Evolutionary conservation across 176 grass and related monocot genomes (phyloP).

Genomic region (Avena sativa): DNA sequence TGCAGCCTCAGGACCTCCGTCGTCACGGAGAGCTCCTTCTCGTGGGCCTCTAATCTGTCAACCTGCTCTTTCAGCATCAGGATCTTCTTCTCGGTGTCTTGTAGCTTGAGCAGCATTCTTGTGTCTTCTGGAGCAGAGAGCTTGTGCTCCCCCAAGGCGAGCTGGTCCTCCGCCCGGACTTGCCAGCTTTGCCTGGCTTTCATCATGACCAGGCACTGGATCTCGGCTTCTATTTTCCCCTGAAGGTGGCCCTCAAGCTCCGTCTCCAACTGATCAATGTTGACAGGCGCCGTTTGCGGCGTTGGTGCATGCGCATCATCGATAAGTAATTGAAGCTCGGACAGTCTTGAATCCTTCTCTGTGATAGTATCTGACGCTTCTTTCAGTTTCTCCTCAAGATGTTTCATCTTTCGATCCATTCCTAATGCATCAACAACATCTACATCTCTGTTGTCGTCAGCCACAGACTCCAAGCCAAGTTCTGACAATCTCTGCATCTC

Average conservation of each 20-base stretch:
- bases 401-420: slow-evolving; percentile 55
- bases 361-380: slow-evolving; percentile 55
- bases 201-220: slow-evolving; percentile 57
- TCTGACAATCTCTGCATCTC: slow-evolving; percentile 57
- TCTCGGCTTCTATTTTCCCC: slow-evolving; percentile 64
- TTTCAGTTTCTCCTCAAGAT: slow-evolving; percentile 57
- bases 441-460: slow-evolving; percentile 30
- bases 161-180: slow-evolving; percentile 53
- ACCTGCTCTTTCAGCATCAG: slow-evolving; percentile 51
- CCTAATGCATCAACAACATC: slow-evolving; percentile 25
- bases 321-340: slow-evolving; percentile 55
- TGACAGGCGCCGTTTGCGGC: not conserved
- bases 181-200: slow-evolving; percentile 61
- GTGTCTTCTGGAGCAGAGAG: not conserved
- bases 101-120: slow-evolving; percentile 33
- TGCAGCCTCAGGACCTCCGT: slow-evolving; percentile 62
- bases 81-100: slow-evolving; percentile 53
- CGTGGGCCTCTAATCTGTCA: slow-evolving; percentile 49
- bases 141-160: slow-evolving; percentile 61
- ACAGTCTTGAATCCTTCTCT: slow-evolving; percentile 54
- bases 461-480: slow-evolving; percentile 45
- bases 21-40: slow-evolving; percentile 49
- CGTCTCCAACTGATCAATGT: slow-evolving; percentile 48
- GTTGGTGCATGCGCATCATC: not conserved
- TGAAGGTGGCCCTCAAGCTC: slow-evolving; percentile 63